phyloP scores from a whole-genome alignment of 108 stramenopile species.

The Chaetoceros muelleri region DNA sequence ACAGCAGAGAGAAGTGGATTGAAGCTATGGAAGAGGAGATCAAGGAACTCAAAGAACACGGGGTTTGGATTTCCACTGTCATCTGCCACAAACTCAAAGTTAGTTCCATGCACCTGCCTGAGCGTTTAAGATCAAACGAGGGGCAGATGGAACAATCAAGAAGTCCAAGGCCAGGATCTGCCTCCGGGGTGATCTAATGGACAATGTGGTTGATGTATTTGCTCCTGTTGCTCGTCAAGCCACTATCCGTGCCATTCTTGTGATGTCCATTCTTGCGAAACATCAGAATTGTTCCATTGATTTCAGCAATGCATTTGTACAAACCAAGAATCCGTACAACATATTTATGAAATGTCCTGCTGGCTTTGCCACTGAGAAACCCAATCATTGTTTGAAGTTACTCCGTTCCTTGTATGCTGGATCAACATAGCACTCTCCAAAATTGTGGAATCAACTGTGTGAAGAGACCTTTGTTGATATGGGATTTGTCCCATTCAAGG shows the following conservation, averaged over 20 bases:
- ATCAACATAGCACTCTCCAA: too few species aligned
- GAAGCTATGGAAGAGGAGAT: too few species aligned
- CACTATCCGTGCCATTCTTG: constrained; percentile 16
- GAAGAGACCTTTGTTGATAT: constrained; percentile 1
- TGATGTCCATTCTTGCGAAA: constrained; percentile 6
- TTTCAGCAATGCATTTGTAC: too few species aligned
- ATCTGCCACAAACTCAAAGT: background rate
- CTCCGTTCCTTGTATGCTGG: too few species aligned
- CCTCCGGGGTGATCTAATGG: constrained; percentile 18
- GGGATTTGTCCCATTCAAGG: constrained; percentile 5
- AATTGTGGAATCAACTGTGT: background rate
- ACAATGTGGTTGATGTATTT: too few species aligned
- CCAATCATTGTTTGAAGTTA: too few species aligned
- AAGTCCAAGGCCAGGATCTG: constrained; percentile 33
- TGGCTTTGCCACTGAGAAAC: too few species aligned
- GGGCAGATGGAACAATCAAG: constrained; percentile 24
- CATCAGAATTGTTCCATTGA: too few species aligned
- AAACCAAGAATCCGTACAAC: too few species aligned
- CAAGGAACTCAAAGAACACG: constrained; percentile 3
- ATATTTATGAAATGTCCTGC: too few species aligned
- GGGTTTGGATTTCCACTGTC: constrained; percentile 5
- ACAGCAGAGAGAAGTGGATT: background rate
- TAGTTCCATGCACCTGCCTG: constrained; percentile 17
- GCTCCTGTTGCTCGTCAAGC: too few species aligned
- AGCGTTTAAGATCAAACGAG: constrained; percentile 27